These are phyloP conservation scores for Ganoderma lingzhi DNA, from an alignment of 1,284 basidiomycete species.

Conservation along the genomic window DNA sequence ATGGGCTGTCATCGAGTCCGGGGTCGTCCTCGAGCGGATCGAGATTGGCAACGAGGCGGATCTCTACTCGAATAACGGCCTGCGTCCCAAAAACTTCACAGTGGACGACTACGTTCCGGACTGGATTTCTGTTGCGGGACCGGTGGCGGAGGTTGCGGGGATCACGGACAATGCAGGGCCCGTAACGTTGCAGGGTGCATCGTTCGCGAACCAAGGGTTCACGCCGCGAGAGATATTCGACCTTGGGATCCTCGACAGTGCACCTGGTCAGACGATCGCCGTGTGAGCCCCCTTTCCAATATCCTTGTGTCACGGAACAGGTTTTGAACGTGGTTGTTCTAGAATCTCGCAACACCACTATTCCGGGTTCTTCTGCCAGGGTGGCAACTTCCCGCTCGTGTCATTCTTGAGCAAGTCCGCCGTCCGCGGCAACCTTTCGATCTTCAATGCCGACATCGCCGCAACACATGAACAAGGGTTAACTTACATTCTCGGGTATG, in stretches of 20 bases:
- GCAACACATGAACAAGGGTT: constrained; percentile 57
- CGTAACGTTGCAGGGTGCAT: constrained; percentile 59
- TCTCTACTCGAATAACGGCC: constrained; percentile 60
- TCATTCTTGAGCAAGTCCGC: constrained; percentile 68
- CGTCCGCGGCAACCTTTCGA: constrained; percentile 64
- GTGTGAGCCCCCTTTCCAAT: constrained; percentile 35
- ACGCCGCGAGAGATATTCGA: constrained; percentile 60
- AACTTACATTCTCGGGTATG: constrained; percentile 66
- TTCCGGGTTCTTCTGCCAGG: constrained; percentile 62
- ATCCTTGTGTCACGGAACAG: neutral
- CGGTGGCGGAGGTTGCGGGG: constrained; percentile 43
- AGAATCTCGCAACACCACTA: constrained; percentile 74
- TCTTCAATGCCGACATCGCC: constrained; percentile 58
- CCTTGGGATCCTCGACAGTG: constrained; percentile 43
- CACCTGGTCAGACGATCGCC: constrained; percentile 43
- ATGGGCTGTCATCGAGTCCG: constrained; percentile 48
- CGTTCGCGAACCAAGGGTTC: constrained; percentile 64
- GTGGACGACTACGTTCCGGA: constrained; percentile 60
- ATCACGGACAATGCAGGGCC: constrained; percentile 35
- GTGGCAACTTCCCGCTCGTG: constrained; percentile 57
- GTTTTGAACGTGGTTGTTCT: neutral
- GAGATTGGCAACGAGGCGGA: constrained; percentile 64
- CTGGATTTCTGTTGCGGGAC: constrained; percentile 46
- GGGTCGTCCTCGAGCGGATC: constrained; percentile 45
- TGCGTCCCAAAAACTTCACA: constrained; percentile 53